Evolutionary conservation across 495 filamentous ascomycete species (phyloP).

Genomic region (Tuber umbilicatum): DNA sequence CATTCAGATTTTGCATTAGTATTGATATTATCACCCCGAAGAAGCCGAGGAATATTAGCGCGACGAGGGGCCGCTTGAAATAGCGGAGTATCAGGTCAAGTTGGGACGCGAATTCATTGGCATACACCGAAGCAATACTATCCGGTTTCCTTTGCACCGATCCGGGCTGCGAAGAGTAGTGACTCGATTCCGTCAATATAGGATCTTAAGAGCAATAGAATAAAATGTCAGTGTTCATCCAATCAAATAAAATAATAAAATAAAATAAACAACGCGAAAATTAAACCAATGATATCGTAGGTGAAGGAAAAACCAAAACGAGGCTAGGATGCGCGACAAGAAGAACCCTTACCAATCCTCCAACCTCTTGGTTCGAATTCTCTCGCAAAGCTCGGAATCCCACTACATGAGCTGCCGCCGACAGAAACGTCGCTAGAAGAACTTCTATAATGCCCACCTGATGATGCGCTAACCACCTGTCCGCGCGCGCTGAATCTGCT

Average conservation of each 20-base stretch:
- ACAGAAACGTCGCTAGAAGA: conserved; percentile 34
- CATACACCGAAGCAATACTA: conserved; percentile 38
- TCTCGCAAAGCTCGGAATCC: conserved; percentile 36
- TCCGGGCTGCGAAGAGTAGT: conserved; percentile 27
- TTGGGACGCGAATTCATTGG: conserved; percentile 39
- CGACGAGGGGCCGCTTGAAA: conserved; percentile 37
- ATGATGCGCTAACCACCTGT: conserved; percentile 12
- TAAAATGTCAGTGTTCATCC: neutral
- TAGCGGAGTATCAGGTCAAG: conserved; percentile 36
- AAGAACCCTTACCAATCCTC: conserved; percentile 38
- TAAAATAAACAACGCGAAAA: conserved; percentile 5
- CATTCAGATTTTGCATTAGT: conserved; percentile 18
- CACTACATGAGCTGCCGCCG: conserved; percentile 37
- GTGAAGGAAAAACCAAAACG: neutral
- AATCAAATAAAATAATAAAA: neutral
- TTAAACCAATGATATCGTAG: conserved; percentile 8
- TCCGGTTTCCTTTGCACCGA: conserved; percentile 33
- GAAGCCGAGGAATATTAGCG: conserved; percentile 32
- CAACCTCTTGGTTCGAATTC: conserved; percentile 33
- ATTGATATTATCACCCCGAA: conserved; percentile 31
- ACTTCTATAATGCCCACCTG: conserved; percentile 33
- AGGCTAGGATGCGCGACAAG: conserved; percentile 11
- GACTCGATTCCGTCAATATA: conserved; percentile 32
- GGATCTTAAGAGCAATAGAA: conserved; percentile 19
- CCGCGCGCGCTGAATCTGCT: conserved; percentile 19